Percentiles rank a stretch among this genome's conserved stretches.
Conservation (phyloP, 106 monocot species). For the Gastrodia elata region DNA sequence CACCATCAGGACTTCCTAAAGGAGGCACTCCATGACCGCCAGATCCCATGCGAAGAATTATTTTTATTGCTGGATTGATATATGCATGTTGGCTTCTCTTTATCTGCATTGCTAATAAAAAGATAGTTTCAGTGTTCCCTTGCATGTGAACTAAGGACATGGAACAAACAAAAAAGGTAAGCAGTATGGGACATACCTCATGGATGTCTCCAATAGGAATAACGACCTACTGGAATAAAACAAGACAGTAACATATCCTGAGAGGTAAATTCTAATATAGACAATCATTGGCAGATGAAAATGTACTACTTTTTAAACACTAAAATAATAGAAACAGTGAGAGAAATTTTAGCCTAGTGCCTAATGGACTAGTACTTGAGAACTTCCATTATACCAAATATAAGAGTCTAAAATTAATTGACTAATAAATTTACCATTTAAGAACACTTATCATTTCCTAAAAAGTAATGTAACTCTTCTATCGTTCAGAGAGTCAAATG, state of each 20-base stretch:
- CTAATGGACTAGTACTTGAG: too few relatives aligned
- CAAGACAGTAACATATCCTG: background rate
- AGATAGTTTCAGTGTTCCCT: constrained; percentile 15
- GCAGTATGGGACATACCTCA: constrained; percentile 48
- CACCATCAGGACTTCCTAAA: constrained; percentile 90
- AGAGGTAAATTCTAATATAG: background rate
- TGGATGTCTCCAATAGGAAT: constrained; percentile 92
- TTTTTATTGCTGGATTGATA: constrained; percentile 92
- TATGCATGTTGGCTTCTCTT: constrained; percentile 93
- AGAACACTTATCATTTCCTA: too few relatives aligned
- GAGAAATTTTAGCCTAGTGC: too few relatives aligned
- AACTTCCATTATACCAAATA: too few relatives aligned
- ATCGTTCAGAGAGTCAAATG: background rate
- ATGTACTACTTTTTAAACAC: background rate
- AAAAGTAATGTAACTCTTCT: background rate
- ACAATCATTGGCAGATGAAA: background rate
- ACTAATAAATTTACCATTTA: too few relatives aligned
- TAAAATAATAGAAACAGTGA: background rate
- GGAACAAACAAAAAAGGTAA: background rate
- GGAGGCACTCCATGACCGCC: constrained; percentile 99
- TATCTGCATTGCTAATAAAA: constrained; percentile 70
- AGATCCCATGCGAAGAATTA: constrained; percentile 88
- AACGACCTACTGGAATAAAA: constrained; percentile 49
- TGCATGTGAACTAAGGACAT: background rate
- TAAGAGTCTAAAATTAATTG: too few relatives aligned